These are phyloP conservation scores for Trypanosoma mega DNA, from an alignment of 208 protist species.

Conservation along the genomic window DNA sequence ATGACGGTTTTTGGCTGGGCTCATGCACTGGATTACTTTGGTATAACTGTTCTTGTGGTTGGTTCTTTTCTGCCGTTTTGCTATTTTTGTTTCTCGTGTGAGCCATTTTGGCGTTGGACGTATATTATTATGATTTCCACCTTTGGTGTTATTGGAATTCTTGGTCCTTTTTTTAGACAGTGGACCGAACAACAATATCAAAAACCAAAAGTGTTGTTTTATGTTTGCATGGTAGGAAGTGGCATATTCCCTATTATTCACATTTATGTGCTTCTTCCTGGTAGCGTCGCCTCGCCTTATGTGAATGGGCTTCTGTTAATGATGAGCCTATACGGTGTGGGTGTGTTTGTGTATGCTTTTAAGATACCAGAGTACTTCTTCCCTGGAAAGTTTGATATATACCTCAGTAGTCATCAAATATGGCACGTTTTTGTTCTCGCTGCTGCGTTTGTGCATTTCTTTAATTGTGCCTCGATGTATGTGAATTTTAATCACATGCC, in stretches of 20 bases:
- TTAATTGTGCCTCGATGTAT: constrained; percentile 70
- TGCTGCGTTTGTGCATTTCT: constrained; percentile 72
- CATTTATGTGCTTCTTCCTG: constrained; percentile 46
- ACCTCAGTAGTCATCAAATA: constrained; percentile 72
- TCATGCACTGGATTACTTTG: constrained; percentile 83
- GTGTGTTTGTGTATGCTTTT: constrained; percentile 82
- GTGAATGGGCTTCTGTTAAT: constrained; percentile 57
- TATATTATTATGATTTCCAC: constrained; percentile 72
- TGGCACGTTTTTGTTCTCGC: constrained; percentile 84
- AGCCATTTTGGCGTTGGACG: constrained; percentile 55
- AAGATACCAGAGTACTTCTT: constrained; percentile 70
- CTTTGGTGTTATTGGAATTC: constrained; percentile 69
- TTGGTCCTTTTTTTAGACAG: constrained; percentile 75
- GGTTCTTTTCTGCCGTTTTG: constrained; percentile 84
- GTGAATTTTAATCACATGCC: constrained; percentile 34
- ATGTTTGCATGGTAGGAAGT: constrained; percentile 72
- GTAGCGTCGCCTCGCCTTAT: constrained; percentile 37
- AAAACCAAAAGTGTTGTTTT: constrained; percentile 61
- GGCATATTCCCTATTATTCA: constrained; percentile 69
- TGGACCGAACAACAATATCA: constrained; percentile 67
- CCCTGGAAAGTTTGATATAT: constrained; percentile 74
- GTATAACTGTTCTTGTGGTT: constrained; percentile 80
- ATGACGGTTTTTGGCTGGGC: constrained; percentile 49
- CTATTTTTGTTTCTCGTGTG: constrained; percentile 74
- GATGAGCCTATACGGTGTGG: constrained; percentile 70